Conservation (phyloP, 83 land plant species). For the Picea abies region DNA sequence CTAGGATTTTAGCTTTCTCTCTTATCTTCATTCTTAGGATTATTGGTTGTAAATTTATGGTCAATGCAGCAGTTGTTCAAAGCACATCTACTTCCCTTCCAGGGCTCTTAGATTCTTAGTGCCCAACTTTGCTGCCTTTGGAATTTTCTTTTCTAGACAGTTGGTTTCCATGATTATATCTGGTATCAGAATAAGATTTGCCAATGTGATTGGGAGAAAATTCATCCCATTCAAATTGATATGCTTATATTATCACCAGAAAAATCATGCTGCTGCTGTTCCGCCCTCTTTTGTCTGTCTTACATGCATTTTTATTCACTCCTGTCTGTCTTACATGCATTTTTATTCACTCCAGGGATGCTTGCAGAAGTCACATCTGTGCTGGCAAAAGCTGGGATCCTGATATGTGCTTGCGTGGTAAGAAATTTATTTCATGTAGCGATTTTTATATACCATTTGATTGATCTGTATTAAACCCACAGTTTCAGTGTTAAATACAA, state of each 20-base stretch:
- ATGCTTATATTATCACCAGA: not conserved
- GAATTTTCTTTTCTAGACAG: not conserved
- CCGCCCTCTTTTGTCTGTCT: not conserved
- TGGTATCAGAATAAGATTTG: no score
- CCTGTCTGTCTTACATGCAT: not conserved
- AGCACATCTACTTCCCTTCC: not conserved
- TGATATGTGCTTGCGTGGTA: constrained; percentile 87
- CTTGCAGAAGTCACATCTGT: constrained; percentile 83
- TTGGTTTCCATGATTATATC: not conserved
- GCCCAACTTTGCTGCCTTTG: not conserved
- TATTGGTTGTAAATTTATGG: not conserved
- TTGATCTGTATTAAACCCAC: not conserved
- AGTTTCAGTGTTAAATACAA: not conserved
- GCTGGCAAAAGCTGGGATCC: constrained; percentile 66
- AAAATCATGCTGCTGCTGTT: not conserved
- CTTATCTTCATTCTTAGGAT: not conserved
- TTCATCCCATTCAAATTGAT: not conserved
- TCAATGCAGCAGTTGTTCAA: not conserved
- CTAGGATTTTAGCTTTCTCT: not conserved
- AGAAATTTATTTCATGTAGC: constrained; percentile 24
- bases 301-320: not conserved
- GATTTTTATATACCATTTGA: not conserved
- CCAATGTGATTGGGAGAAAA: not conserved
- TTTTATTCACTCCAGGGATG: constrained; percentile 48
- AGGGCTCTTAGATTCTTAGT: not conserved